phyloP scores from a whole-genome alignment of 2,329 filamentous ascomycete species.

The Fusarium subtropicale region DNA sequence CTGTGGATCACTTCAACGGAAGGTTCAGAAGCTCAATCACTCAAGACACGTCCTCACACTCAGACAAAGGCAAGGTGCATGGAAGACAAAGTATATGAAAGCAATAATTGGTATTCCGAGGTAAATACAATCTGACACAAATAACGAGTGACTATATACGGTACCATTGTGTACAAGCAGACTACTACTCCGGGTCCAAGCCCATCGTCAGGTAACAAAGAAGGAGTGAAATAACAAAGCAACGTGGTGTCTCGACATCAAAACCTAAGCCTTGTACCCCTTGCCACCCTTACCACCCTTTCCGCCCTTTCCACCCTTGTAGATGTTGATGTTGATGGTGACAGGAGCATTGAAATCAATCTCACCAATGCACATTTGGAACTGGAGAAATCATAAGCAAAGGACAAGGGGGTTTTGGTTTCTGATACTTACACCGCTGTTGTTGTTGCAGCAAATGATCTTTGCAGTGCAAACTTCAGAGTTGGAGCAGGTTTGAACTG shows the following conservation, averaged over 20 bases:
- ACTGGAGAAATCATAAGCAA: conserved; percentile 22
- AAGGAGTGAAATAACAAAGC: background rate
- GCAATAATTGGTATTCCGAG: background rate
- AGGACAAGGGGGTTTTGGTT: fast-evolving
- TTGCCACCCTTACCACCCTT: background rate
- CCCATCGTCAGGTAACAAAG: background rate
- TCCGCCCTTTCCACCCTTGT: conserved; percentile 10
- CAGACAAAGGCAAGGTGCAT: background rate
- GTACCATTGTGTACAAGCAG: background rate
- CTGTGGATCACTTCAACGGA: background rate
- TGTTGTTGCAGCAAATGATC: conserved; percentile 46
- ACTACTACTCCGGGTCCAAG: background rate
- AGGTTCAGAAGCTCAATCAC: no score
- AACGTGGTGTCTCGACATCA: background rate
- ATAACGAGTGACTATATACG: background rate
- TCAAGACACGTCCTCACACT: background rate
- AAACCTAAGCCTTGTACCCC: background rate
- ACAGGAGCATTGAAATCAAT: conserved; percentile 41
- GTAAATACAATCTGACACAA: background rate
- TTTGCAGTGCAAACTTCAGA: conserved; percentile 27
- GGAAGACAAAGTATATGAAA: no score
- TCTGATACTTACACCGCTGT: conserved; percentile 35
- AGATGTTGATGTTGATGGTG: conserved; percentile 39
- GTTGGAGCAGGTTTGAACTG: conserved; percentile 35
- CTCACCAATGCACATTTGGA: conserved; percentile 43